Conservation (phyloP, 352 stramenopile species). For the Phytophthora hybrid region DNA sequence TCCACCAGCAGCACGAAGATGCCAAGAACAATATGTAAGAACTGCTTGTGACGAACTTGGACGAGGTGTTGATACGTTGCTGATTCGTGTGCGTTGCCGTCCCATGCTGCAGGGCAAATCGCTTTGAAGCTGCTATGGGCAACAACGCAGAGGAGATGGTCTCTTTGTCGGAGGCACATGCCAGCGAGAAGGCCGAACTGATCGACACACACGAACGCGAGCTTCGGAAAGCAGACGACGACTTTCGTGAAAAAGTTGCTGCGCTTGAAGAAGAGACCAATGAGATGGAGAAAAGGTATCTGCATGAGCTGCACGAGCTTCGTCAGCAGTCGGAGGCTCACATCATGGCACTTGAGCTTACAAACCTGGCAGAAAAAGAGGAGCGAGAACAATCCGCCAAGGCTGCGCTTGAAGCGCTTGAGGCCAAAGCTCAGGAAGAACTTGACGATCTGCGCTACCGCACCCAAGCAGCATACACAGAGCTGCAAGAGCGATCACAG, state of each 20-base stretch:
- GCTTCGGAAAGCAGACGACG: slow-evolving; percentile 26
- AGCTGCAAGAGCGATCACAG: slow-evolving; percentile 33
- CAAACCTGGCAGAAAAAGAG: slow-evolving; percentile 31
- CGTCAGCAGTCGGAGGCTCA: slow-evolving; percentile 35
- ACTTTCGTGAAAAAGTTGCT: slow-evolving; percentile 40
- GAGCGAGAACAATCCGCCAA: slow-evolving; percentile 27
- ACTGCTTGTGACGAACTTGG: background rate
- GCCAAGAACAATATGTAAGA: slow-evolving; percentile 50
- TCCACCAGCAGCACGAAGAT: slow-evolving; percentile 54
- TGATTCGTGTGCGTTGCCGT: background rate
- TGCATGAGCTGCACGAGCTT: slow-evolving; percentile 49
- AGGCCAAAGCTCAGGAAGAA: slow-evolving; percentile 32
- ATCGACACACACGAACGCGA: slow-evolving; percentile 36
- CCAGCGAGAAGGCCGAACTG: slow-evolving; percentile 41
- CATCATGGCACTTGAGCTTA: slow-evolving; percentile 33
- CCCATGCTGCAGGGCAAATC: slow-evolving; percentile 32
- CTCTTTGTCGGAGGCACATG: slow-evolving; percentile 45
- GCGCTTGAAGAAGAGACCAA: slow-evolving; percentile 46
- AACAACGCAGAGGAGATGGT: slow-evolving; percentile 59
- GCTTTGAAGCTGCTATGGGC: slow-evolving; percentile 50
- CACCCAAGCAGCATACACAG: slow-evolving; percentile 32
- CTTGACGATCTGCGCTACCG: slow-evolving; percentile 33
- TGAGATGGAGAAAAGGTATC: slow-evolving; percentile 39
- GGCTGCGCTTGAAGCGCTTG: slow-evolving; percentile 35
- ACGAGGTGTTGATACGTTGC: background rate